Evolutionary conservation across 305 asterid species (phyloP).

Genomic region (Fraxinus albicans): DNA sequence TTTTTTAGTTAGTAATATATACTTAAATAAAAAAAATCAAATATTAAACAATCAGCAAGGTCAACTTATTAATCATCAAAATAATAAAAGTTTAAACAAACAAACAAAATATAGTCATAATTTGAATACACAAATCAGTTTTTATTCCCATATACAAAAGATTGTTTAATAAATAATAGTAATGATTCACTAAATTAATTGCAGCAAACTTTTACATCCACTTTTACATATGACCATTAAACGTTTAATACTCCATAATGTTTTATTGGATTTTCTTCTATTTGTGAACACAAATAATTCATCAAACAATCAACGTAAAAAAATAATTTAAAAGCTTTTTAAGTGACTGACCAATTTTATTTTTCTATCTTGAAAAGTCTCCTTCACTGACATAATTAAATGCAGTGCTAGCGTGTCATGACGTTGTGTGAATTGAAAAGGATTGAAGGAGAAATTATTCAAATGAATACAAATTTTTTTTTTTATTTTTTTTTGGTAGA

Average conservation of each 20-base stretch:
- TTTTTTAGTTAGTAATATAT: background rate
- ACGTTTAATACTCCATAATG: background rate
- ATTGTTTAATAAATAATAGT: background rate
- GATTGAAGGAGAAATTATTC: background rate
- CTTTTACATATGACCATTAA: too few species aligned
- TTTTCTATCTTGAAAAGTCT: background rate
- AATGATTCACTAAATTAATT: background rate
- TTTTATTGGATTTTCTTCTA: background rate
- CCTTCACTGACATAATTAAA: too few species aligned
- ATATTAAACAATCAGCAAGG: background rate
- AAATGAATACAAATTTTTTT: background rate
- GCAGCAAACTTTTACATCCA: background rate
- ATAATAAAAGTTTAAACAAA: background rate
- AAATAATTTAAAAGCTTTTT: too few species aligned
- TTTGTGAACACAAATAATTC: background rate
- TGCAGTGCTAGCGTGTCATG: background rate
- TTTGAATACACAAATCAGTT: background rate
- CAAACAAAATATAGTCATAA: background rate
- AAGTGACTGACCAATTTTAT: background rate
- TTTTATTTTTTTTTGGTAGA: too few species aligned
- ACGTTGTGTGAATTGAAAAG: background rate
- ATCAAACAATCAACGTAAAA: background rate
- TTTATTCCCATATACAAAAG: too few species aligned
- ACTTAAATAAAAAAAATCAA: too few species aligned
- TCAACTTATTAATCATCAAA: background rate